These are phyloP conservation scores for Sphaceloma murrayae DNA, from an alignment of 2,329 filamentous ascomycete species.

Conservation along the genomic window DNA sequence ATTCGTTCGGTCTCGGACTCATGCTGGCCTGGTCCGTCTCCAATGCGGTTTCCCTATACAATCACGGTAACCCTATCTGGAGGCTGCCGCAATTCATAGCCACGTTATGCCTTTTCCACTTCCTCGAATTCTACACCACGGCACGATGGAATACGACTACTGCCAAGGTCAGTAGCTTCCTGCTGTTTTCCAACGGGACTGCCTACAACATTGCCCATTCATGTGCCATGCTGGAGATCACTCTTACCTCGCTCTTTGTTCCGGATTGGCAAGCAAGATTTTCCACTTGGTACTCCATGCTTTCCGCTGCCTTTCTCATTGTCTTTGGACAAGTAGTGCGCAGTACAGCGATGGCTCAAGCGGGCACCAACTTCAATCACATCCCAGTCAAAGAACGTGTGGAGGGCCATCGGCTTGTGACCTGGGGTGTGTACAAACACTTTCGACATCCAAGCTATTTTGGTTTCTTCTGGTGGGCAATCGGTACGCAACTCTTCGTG, in stretches of 20 bases:
- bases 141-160: slow-evolving; percentile 70
- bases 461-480: slow-evolving; percentile 95
- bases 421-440: slow-evolving; percentile 63
- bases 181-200: slow-evolving; percentile 75
- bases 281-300: slow-evolving; percentile 33
- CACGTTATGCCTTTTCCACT: slow-evolving; percentile 74
- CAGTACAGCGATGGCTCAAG: slow-evolving; percentile 78
- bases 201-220: slow-evolving; percentile 77
- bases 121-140: slow-evolving; percentile 90
- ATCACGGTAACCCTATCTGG: slow-evolving; percentile 36
- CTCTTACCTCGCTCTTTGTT: slow-evolving; percentile 48
- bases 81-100: slow-evolving; percentile 54
- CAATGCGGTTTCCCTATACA: slow-evolving; percentile 21
- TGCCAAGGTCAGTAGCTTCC: slow-evolving; percentile 65
- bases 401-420: slow-evolving; percentile 71
- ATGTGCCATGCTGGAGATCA: slow-evolving; percentile 62
- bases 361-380: slow-evolving; percentile 84
- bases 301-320: slow-evolving; percentile 55
- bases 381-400: slow-evolving; percentile 61
- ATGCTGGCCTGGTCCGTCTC: slow-evolving; percentile 29
- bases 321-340: slow-evolving; percentile 63
- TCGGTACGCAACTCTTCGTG: slow-evolving; percentile 86
- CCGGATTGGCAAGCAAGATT: slow-evolving; percentile 40
- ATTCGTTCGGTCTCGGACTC: slow-evolving; percentile 37
- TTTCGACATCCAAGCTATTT: slow-evolving; percentile 90